Evolutionary conservation across 163 green algal genomes (phyloP).

Genomic region (Prototheca wickerhamii): DNA sequence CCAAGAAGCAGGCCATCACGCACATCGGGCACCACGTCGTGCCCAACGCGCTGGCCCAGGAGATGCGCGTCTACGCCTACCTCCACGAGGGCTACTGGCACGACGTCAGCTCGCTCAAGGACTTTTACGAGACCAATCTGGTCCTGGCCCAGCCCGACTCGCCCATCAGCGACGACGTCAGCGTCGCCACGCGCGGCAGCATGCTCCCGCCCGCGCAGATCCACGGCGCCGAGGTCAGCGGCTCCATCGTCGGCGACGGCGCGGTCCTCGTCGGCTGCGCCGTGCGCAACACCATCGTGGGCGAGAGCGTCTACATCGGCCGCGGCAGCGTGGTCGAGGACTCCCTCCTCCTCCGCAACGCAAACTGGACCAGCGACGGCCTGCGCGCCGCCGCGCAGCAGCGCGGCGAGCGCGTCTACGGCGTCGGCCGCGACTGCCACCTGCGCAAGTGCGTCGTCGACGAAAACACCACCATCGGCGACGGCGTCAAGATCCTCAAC

Average conservation of each 20-base stretch:
- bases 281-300: conserved; percentile 32
- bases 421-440: conserved; percentile 28
- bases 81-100: conserved; percentile 92
- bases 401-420: conserved; percentile 32
- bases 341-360: conserved; percentile 41
- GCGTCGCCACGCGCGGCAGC: conserved; percentile 72
- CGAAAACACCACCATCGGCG: conserved; percentile 47
- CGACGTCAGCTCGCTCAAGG: conserved; percentile 38
- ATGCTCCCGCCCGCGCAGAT: conserved; percentile 65
- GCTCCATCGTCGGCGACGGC: conserved; percentile 49
- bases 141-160: conserved; percentile 50
- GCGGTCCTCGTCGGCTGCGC: conserved; percentile 24
- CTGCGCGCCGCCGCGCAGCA: conserved; percentile 8
- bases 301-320: conserved; percentile 37
- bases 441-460: conserved; percentile 39
- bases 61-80: conserved; percentile 74
- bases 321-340: conserved; percentile 31
- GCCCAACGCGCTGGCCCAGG: conserved; percentile 40
- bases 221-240: conserved; percentile 40
- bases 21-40: conserved; percentile 56
- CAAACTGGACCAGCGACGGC: conserved; percentile 33
- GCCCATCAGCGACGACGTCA: conserved; percentile 53
- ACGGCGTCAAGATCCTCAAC: conserved; percentile 48
- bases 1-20: conserved; percentile 29
- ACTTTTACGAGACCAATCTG: conserved; percentile 95